Percentiles rank a stretch among this genome's conserved stretches.
These are phyloP conservation scores for Fomitopsis schrenkii DNA, from an alignment of 1,284 basidiomycete genomes.

Conservation along the genomic window DNA sequence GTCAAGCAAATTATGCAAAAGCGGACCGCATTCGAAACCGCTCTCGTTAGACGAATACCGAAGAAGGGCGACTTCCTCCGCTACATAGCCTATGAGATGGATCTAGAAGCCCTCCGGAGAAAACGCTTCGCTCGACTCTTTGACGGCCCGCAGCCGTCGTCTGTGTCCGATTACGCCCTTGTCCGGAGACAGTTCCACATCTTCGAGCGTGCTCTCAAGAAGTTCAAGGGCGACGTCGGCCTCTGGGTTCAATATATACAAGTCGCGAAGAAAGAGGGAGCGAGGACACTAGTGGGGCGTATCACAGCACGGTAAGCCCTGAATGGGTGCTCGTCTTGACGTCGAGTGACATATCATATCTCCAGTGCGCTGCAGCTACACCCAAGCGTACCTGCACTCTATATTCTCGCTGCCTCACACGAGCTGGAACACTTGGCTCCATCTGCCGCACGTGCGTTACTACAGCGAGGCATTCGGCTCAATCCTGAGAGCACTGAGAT, in stretches of 20 bases:
- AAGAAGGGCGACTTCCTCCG: conserved; percentile 88
- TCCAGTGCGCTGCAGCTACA: conserved; percentile 82
- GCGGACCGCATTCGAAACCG: conserved; percentile 81
- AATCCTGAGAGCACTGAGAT: conserved; percentile 68
- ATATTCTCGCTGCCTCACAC: conserved; percentile 84
- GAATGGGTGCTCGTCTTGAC: neutral
- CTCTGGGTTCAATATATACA: conserved; percentile 90
- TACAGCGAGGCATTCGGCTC: conserved; percentile 84
- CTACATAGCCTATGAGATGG: conserved; percentile 92
- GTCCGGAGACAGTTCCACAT: conserved; percentile 84
- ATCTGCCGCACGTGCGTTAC: conserved; percentile 77
- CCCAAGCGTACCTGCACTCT: conserved; percentile 75
- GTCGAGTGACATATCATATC: neutral
- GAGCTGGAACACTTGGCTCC: conserved; percentile 78
- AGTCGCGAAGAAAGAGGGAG: conserved; percentile 78
- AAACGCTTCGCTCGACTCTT: conserved; percentile 69
- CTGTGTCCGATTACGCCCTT: conserved; percentile 80
- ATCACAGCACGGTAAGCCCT: conserved; percentile 66
- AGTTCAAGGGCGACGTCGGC: conserved; percentile 84
- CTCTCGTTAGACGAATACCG: conserved; percentile 78
- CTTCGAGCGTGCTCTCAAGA: conserved; percentile 85
- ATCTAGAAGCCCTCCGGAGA: conserved; percentile 75
- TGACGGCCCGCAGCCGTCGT: conserved; percentile 41
- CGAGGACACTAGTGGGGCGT: conserved; percentile 75
- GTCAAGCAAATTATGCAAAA: conserved; percentile 84